These are phyloP conservation scores for Rhizophora mangle DNA, from an alignment of 345 rosid species.

Conservation along the genomic window DNA sequence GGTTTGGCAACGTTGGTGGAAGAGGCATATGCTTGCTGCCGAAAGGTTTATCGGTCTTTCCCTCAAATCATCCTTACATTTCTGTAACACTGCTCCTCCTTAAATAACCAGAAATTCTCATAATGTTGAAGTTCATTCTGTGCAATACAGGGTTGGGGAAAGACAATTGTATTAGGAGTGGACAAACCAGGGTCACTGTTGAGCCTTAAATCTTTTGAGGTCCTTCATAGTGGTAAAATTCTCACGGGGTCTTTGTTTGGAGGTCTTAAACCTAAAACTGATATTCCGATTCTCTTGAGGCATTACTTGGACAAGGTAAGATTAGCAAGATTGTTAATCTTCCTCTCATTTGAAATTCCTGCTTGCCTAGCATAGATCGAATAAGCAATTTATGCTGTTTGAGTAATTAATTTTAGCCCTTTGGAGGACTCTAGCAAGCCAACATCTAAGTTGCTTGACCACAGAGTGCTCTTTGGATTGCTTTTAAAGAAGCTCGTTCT, in stretches of 20 bases:
- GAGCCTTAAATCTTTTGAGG: conserved; percentile 44
- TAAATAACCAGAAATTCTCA: neutral
- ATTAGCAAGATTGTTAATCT: neutral
- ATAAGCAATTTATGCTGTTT: too few relatives aligned
- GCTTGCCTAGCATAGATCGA: neutral
- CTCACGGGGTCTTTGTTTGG: conserved; percentile 69
- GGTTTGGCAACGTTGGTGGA: conserved; percentile 54
- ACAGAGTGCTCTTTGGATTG: neutral
- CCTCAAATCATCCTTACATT: neutral
- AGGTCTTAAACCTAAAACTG: conserved; percentile 77
- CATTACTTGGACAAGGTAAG: conserved; percentile 59
- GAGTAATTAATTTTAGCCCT: too few relatives aligned
- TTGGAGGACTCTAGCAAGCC: too few relatives aligned
- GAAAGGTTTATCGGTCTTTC: conserved; percentile 44
- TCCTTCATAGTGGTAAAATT: conserved; percentile 57
- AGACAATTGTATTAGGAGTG: conserved; percentile 73
- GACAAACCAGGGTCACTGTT: conserved; percentile 60
- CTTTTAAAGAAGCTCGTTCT: too few relatives aligned
- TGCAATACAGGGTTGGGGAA: conserved; percentile 78
- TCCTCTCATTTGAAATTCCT: neutral
- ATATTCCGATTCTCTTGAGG: conserved; percentile 70
- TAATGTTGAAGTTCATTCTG: neutral
- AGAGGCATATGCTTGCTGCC: conserved; percentile 66
- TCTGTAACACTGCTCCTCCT: neutral
- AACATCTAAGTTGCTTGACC: neutral